Base-by-base conservation (phyloP, 225 moss, liverwort and hornwort species). In the Pseudisothecium myosuroides region DNA sequence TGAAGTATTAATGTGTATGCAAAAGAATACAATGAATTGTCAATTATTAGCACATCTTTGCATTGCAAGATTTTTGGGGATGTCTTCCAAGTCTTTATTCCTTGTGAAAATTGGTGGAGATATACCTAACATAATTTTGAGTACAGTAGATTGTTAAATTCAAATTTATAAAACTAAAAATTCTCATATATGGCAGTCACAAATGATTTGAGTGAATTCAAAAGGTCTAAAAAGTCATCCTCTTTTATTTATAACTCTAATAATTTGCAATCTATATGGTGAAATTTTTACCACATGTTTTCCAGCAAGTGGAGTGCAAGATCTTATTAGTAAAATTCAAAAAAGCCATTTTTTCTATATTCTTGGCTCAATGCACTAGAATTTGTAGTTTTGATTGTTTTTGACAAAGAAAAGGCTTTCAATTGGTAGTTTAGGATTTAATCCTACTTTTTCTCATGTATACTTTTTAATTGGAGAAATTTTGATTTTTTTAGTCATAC, bases 161-260 rank as follows among this genome's bases (percentile, higher is more conserved):
- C 23, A 8, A 14, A 71, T 23, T 4, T 0, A 13, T 41, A 8
- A 1, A 39, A 22, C 8, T 8, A 39, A 69, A 21, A 32, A 8
- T 64, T 68, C 1, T 6, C 22, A n/a, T 17, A 68, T 6, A 26
- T 24, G 24, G 26, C 0, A 0, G 7, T 5, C 8, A 69, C 14
- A 41, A 71, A 26, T 41, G 4, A 41, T 41, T 71, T 14, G 14
- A 24, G 4, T 23, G 14, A 20, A 23, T 12, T 2, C n/a, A n/a
- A 2, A 28, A 10, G 66, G 11, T 67, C 37, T 65, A 18, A 18
- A 64, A 64, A 9, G 17, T 5, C 17, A 34, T 65, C 10, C 5
- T 20, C 17, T 36, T 10, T 45, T 66, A 11, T 5, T 71, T 71
- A 43, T 41, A 71, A 14, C 41, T 26, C 8, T 14, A 41, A 14